Percentiles rank a stretch among this genome's conserved stretches.
phyloP scores from a whole-genome alignment of 2,329 filamentous ascomycete species.

The Coniochaeta prunicola region DNA sequence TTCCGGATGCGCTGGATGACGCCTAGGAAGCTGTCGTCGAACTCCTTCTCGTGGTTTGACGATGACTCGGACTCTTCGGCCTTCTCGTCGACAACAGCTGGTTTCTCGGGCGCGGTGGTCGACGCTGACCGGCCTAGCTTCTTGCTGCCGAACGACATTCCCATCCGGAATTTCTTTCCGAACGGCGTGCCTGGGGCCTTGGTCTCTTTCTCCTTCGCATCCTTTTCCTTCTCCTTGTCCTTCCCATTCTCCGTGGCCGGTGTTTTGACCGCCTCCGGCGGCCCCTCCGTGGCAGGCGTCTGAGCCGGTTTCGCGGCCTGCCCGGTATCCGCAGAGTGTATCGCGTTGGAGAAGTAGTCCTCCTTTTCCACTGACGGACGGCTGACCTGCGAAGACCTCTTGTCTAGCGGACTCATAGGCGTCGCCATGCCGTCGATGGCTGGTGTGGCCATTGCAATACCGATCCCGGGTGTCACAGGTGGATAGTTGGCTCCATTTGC shows the following conservation, averaged over 20 bases:
- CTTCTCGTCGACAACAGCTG: constrained; percentile 65
- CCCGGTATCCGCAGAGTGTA: constrained; percentile 39
- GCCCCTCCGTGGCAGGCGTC: constrained; percentile 32
- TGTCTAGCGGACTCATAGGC: constrained; percentile 42
- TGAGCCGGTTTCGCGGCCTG: constrained; percentile 37
- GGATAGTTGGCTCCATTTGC: constrained; percentile 56
- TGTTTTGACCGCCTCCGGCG: constrained; percentile 31
- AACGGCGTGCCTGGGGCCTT: constrained; percentile 61
- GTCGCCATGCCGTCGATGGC: constrained; percentile 38
- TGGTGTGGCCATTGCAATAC: constrained; percentile 72
- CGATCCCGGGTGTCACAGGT: constrained; percentile 66
- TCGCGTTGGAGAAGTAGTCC: constrained; percentile 71
- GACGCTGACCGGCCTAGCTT: constrained; percentile 68
- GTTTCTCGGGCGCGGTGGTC: constrained; percentile 62
- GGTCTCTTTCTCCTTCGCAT: constrained; percentile 35
- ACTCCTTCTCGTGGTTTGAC: constrained; percentile 60
- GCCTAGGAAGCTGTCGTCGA: constrained; percentile 69
- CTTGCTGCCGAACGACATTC: constrained; percentile 72
- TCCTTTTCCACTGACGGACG: constrained; percentile 56
- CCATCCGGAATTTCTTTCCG: constrained; percentile 77
- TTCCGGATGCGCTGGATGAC: constrained; percentile 65
- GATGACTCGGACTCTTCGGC: constrained; percentile 59
- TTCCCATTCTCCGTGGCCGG: constrained; percentile 38
- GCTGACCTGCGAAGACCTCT: constrained; percentile 46
- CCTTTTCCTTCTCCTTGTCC: constrained; percentile 38